phyloP scores from a whole-genome alignment of 768 basidiomycete genomes.

The Leccinum olivaceopallidum region DNA sequence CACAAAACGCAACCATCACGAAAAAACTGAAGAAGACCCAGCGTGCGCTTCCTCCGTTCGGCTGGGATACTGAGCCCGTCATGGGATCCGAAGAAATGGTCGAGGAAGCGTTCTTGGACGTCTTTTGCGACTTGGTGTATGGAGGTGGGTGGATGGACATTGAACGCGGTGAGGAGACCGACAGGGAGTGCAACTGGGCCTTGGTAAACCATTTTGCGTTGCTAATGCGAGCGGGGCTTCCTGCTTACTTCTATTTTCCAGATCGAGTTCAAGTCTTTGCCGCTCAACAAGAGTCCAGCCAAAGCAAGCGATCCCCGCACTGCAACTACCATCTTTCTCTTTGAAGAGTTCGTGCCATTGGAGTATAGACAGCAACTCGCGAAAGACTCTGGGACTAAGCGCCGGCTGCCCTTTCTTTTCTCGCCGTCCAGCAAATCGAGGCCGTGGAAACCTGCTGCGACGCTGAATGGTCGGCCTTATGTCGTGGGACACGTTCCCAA shows the following conservation, averaged over 20 bases:
- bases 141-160: constrained; percentile 86
- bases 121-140: constrained; percentile 79
- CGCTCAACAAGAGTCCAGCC: constrained; percentile 34
- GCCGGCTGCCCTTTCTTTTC: constrained; percentile 72
- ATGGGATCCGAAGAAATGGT: constrained; percentile 77
- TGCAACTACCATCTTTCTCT: constrained; percentile 70
- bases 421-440: constrained; percentile 46
- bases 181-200: constrained; percentile 91
- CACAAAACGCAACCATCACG: constrained; percentile 68
- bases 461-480: constrained; percentile 77
- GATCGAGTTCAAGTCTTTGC: constrained; percentile 87
- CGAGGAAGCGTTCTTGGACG: constrained; percentile 89
- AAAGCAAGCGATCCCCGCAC: constrained; percentile 65
- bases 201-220: constrained; percentile 53
- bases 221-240: neutral
- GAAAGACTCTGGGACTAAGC: constrained; percentile 49
- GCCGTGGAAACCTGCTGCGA: constrained; percentile 82
- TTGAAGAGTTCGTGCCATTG: constrained; percentile 91
- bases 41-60: constrained; percentile 71
- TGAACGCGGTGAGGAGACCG: constrained; percentile 66
- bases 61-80: constrained; percentile 90
- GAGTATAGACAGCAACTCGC: constrained; percentile 81
- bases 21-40: constrained; percentile 85
- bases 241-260: constrained; percentile 38
- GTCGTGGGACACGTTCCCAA: constrained; percentile 58